These are phyloP conservation scores for Ophiocordyceps camponoti-saundersi DNA, from an alignment of 2,329 filamentous ascomycete species.

Conservation along the genomic window DNA sequence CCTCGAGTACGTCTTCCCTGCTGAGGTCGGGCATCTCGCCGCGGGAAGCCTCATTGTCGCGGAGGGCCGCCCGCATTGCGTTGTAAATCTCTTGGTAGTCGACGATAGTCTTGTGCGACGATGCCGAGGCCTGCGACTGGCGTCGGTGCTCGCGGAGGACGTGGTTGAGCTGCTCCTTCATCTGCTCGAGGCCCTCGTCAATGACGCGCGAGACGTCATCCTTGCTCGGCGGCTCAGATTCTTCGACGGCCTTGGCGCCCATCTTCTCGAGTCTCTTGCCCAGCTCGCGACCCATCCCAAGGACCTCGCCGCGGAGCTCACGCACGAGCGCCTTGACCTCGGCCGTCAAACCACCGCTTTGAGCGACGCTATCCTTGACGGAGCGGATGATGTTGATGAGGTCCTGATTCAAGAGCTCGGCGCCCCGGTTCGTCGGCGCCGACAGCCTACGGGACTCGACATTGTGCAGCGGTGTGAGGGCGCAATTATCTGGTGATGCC, in stretches of 20 bases:
- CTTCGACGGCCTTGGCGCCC: slow-evolving; percentile 24
- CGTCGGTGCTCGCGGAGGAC: slow-evolving; percentile 61
- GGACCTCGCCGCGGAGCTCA: slow-evolving; percentile 77
- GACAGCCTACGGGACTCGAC: slow-evolving; percentile 25
- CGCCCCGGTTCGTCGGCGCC: slow-evolving; percentile 20
- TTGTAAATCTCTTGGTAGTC: slow-evolving; percentile 79
- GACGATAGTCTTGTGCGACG: slow-evolving; percentile 41
- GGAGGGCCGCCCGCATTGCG: slow-evolving; percentile 59
- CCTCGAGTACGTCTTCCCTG: slow-evolving; percentile 70
- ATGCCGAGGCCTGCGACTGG: slow-evolving; percentile 45
- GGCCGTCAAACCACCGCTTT: slow-evolving; percentile 75
- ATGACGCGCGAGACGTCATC: slow-evolving; percentile 63
- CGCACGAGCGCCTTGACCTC: slow-evolving; percentile 84
- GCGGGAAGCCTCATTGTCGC: slow-evolving; percentile 35
- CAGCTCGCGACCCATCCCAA: slow-evolving; percentile 87
- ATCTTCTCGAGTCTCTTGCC: slow-evolving; percentile 71
- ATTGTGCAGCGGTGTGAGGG: slow-evolving; percentile 25
- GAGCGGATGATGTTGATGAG: slow-evolving; percentile 66
- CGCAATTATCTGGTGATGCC: slow-evolving; percentile 4
- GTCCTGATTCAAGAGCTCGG: slow-evolving; percentile 56
- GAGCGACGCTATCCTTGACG: slow-evolving; percentile 80
- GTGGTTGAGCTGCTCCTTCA: slow-evolving; percentile 70
- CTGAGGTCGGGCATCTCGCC: slow-evolving; percentile 31
- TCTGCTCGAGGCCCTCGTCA: slow-evolving; percentile 61
- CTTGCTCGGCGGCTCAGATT: slow-evolving; percentile 35